Percentiles rank a stretch among this genome's conserved stretches.
Evolutionary conservation across 73 alveolate species (phyloP).

Genomic region (Tetrahymena malaccensis): DNA sequence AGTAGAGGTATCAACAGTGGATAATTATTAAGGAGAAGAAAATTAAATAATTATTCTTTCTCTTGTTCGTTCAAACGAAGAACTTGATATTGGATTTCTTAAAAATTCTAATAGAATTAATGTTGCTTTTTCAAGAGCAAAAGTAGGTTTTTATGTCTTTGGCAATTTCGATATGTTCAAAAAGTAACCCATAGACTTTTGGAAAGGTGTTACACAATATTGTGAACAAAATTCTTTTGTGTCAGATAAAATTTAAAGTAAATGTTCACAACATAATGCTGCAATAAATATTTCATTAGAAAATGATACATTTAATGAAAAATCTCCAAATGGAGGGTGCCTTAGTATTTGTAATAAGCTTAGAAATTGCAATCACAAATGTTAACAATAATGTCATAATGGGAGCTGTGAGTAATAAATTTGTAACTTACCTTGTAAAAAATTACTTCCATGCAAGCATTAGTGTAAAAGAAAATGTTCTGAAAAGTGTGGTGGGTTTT

Average conservation of each 20-base stretch:
- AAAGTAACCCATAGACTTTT: neutral
- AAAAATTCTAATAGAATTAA: constrained; percentile 71
- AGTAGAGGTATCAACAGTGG: constrained; percentile 69
- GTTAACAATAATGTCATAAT: constrained; percentile 17
- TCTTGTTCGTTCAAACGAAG: constrained; percentile 65
- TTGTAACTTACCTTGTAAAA: constrained; percentile 6
- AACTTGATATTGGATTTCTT: constrained; percentile 59
- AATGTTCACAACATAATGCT: constrained; percentile 1
- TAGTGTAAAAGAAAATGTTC: neutral
- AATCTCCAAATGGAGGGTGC: constrained; percentile 4
- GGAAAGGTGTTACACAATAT: constrained; percentile 36
- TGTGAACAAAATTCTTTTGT: constrained; percentile 27
- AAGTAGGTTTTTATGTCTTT: constrained; percentile 69
- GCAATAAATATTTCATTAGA: neutral
- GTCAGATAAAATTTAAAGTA: neutral
- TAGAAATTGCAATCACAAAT: constrained; percentile 11
- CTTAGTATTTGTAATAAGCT: neutral
- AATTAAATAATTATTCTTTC: constrained; percentile 73
- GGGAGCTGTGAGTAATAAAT: constrained; percentile 11
- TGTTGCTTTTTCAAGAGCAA: constrained; percentile 89
- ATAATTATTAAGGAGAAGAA: constrained; percentile 91
- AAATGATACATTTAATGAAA: neutral
- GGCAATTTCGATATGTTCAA: constrained; percentile 74
- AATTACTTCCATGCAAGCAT: constrained; percentile 34
- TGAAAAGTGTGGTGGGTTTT: neutral